A percentile compares a stretch with the other conserved stretches of the same genome.
Evolutionary conservation across 2,329 filamentous ascomycete genomes (phyloP).

Genomic region (Epichloe aotearoae): DNA sequence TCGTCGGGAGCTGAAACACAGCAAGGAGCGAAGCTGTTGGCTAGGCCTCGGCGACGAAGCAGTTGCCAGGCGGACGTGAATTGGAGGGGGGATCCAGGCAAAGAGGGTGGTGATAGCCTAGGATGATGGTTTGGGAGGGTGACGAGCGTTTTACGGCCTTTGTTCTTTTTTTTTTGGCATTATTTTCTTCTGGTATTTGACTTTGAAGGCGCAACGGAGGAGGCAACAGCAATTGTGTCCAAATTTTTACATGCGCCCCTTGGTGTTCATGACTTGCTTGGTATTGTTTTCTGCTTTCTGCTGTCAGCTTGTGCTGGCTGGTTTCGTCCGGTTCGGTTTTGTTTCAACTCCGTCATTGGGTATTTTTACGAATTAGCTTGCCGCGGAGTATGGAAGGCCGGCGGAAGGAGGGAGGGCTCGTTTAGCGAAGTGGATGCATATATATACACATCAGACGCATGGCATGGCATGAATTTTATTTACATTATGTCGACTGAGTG

Average conservation of each 20-base stretch:
- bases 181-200: not conserved
- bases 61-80: not conserved
- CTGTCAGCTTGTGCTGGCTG: conserved; percentile 2
- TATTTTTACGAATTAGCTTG: conserved; percentile 2
- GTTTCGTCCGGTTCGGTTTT: not conserved
- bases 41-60: not conserved
- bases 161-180: not conserved
- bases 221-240: not conserved
- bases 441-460: conserved; percentile 4
- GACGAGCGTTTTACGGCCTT: not conserved
- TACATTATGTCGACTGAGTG: not conserved
- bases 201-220: conserved; percentile 3
- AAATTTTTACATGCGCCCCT: not conserved
- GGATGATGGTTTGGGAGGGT: too few species aligned
- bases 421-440: not conserved
- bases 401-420: not conserved
- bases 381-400: too few species aligned
- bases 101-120: too few species aligned
- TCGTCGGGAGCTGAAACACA: too few species aligned
- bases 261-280: not conserved
- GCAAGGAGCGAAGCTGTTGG: not conserved
- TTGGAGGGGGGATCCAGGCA: not conserved
- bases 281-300: conserved; percentile 2
- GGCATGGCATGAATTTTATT: conserved; percentile 6
- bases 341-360: conserved; percentile 7